Percentiles rank a stretch among this genome's conserved stretches.
Evolutionary conservation across 176 grass and related monocot species (phyloP).

Genomic region (Oryza longistaminata): DNA sequence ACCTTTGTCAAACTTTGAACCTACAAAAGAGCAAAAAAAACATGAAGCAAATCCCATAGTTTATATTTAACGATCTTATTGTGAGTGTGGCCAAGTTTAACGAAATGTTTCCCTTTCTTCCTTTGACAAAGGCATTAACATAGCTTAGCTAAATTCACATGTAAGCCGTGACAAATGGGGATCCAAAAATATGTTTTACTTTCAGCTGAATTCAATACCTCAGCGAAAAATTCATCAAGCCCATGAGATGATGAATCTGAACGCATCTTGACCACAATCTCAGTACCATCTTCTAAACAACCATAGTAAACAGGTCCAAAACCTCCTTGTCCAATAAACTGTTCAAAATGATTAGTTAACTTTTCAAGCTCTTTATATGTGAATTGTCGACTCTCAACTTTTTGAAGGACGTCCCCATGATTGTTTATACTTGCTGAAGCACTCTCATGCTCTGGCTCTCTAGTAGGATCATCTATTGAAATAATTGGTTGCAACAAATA

Average conservation of each 20-base stretch:
- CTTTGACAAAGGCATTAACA: too few species aligned
- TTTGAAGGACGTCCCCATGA: not conserved
- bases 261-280: slow-evolving; percentile 50
- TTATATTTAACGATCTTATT: too few species aligned
- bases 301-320: slow-evolving; percentile 50
- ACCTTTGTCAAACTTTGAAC: slow-evolving; percentile 30
- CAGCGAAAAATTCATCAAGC: slow-evolving; percentile 37
- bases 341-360: slow-evolving; percentile 25
- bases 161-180: too few species aligned
- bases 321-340: slow-evolving; percentile 40
- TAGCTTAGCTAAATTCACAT: too few species aligned
- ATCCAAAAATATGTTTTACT: too few species aligned
- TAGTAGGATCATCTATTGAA: too few species aligned
- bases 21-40: not conserved
- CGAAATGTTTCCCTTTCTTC: too few species aligned
- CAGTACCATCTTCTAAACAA: slow-evolving; percentile 7
- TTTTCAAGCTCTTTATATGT: slow-evolving; percentile 37
- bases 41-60: too few species aligned
- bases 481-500: too few species aligned
- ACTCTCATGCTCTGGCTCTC: not conserved
- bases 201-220: slow-evolving; percentile 4
- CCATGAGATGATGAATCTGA: slow-evolving; percentile 33
- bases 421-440: not conserved
- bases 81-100: too few species aligned
- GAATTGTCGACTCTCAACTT: slow-evolving; percentile 32